phyloP scores from a whole-genome alignment of 805 yeast genomes.

The Monosporozyma yasuniensis region DNA sequence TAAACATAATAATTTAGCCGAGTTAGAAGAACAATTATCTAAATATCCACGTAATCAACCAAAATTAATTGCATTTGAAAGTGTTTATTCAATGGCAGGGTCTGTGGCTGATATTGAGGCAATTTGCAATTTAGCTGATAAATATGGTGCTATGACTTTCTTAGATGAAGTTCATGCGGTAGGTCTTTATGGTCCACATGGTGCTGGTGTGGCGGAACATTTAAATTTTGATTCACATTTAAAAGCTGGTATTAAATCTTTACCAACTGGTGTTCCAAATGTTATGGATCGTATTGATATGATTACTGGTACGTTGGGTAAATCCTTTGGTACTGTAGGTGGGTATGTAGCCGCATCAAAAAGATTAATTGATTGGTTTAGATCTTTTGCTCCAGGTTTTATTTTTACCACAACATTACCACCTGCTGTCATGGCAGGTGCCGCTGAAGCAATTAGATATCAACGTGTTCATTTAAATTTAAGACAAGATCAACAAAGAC shows the following conservation, averaged over 20 bases:
- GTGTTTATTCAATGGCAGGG: constrained; percentile 98
- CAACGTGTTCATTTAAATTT: constrained; percentile 70
- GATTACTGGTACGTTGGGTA: constrained; percentile 96
- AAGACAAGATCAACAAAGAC: constrained; percentile 75
- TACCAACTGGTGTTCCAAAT: constrained; percentile 34
- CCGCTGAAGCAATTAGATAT: constrained; percentile 75
- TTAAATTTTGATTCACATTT: constrained; percentile 80
- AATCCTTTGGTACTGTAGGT: constrained; percentile 94
- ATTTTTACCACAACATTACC: constrained; percentile 95
- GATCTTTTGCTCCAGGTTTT: constrained; percentile 95
- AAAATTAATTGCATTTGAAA: constrained; percentile 92
- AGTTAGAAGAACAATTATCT: constrained; percentile 70
- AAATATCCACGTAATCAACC: constrained; percentile 82
- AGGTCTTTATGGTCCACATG: constrained; percentile 98
- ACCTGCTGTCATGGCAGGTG: constrained; percentile 97
- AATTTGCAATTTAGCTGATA: constrained; percentile 92
- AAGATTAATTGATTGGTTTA: constrained; percentile 82
- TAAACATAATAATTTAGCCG: constrained; percentile 80
- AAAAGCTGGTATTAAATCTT: constrained; percentile 48
- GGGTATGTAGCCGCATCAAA: constrained; percentile 92
- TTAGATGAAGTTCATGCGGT: constrained; percentile 98
- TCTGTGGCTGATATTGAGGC: constrained; percentile 88
- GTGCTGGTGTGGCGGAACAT: constrained; percentile 99
- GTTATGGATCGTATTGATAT: constrained; percentile 87
- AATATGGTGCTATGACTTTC: constrained; percentile 94